These are phyloP conservation scores for Saprolegnia parasitica DNA, from an alignment of 352 stramenopile species.

Conservation along the genomic window DNA sequence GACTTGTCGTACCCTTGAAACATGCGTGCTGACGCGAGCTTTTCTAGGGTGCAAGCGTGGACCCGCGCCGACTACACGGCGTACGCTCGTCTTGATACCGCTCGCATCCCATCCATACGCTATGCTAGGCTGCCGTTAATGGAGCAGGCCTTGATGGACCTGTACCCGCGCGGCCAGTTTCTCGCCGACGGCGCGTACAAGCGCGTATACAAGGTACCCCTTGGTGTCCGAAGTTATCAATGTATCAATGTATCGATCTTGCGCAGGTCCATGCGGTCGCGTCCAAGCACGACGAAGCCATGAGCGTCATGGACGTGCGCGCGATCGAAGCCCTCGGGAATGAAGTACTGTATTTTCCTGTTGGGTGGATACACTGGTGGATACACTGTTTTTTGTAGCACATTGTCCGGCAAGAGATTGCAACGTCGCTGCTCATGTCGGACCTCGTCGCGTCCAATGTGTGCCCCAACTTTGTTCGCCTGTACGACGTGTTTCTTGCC, in stretches of 20 bases:
- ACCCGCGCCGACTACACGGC: slow-evolving; percentile 46
- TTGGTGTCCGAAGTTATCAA: neutral
- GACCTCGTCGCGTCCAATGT: slow-evolving; percentile 78
- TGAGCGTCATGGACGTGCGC: slow-evolving; percentile 92
- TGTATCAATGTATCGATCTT: too few species aligned
- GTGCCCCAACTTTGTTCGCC: slow-evolving; percentile 94
- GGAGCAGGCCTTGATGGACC: slow-evolving; percentile 41
- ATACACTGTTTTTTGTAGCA: slow-evolving; percentile 36
- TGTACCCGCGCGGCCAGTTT: slow-evolving; percentile 65
- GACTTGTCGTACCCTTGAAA: too few species aligned
- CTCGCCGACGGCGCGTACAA: slow-evolving; percentile 84
- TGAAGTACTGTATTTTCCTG: too few species aligned
- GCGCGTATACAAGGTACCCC: slow-evolving; percentile 81
- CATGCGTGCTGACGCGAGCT: too few species aligned
- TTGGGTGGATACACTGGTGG: slow-evolving; percentile 16
- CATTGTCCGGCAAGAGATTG: slow-evolving; percentile 91
- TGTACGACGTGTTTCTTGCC: slow-evolving; percentile 88
- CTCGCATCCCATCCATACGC: too few species aligned
- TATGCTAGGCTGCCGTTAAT: slow-evolving; percentile 48
- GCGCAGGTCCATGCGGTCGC: neutral
- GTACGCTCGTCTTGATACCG: slow-evolving; percentile 29
- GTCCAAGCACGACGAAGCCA: slow-evolving; percentile 61
- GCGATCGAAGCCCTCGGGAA: slow-evolving; percentile 83
- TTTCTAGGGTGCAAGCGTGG: slow-evolving; percentile 47
- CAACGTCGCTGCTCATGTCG: slow-evolving; percentile 89